Percentiles rank a stretch among this genome's conserved stretches.
Evolutionary conservation across 768 basidiomycete species (phyloP).

Genomic region (Mycena pura): DNA sequence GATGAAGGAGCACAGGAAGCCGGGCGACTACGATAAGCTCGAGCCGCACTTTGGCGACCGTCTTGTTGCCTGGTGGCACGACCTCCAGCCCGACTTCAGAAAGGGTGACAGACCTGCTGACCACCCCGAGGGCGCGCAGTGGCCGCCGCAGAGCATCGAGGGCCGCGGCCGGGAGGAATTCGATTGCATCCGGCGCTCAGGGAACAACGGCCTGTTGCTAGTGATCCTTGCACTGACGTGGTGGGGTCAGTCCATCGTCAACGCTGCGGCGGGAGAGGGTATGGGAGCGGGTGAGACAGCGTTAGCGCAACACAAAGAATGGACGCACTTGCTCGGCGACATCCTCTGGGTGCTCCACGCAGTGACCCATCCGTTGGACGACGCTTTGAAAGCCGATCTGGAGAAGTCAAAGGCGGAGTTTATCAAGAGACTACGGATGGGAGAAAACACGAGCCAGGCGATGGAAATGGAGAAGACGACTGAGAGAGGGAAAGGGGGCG

Average conservation of each 20-base stretch:
- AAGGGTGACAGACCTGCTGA: background rate
- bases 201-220: background rate
- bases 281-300: background rate
- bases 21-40: background rate
- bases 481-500: too few relatives aligned
- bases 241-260: slow-evolving; percentile 10
- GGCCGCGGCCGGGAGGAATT: background rate
- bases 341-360: too few relatives aligned
- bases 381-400: too few relatives aligned
- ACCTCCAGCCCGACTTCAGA: background rate
- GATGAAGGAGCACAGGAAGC: slow-evolving; percentile 8
- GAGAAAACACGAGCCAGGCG: too few relatives aligned
- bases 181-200: background rate
- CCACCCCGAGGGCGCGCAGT: background rate
- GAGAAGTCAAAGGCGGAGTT: too few relatives aligned
- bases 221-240: background rate
- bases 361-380: too few relatives aligned
- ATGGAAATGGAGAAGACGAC: too few relatives aligned
- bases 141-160: background rate
- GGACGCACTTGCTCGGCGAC: slow-evolving; percentile 3
- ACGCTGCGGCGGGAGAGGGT: background rate
- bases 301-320: background rate
- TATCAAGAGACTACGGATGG: too few relatives aligned
- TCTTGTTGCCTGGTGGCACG: slow-evolving; percentile 3
- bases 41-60: background rate